Base-by-base conservation (phyloP, 1,284 basidiomycete genomes). In the Volvariella surrecta region DNA sequence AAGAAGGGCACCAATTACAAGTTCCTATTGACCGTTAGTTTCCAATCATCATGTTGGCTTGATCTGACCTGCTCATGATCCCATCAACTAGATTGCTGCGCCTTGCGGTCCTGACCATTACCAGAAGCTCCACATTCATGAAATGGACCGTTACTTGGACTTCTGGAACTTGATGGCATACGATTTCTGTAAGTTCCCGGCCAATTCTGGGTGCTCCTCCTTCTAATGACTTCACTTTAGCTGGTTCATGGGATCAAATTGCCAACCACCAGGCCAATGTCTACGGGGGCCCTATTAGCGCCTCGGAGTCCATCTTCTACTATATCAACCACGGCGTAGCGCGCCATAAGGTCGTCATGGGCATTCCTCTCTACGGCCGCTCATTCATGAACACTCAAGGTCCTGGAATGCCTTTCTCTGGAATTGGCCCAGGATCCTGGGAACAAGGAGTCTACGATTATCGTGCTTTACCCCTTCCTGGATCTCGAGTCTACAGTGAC, bases 91-190 rank as follows among this genome's bases (percentile, higher is more conserved):
- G 87, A 84, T 94, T 45, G 91, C 91, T 34, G 90, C 90, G 0
- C 94, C 95, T 1, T 95, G 92, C 61, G 95, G 95, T n/a, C 73
- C 82, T 4, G 76, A 87, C 47, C 81, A 96, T 54, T 91, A 91
- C 63, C 68, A 82, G 58, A 82, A 82, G 50, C 70, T 98, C 4
- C 71, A 81, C 45, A 71, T 92, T 31, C 64, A 60, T 17, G 89
- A 88, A 48, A 98, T 99, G 94, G 87, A 95, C 58, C 71, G 71
- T 48, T 77, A 70, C 48, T 79, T 99, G 19, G 89, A 93, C 54
- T 93, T 96, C 59, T 98, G 93, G 94, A 98, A 98, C 60, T 67
- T 99, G 60, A 99, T 99, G 96, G 81, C 89, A 1, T 88, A 89
- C 50, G 84, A 89, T 56, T 89, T 83, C 54, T 74, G 84, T 84